Conservation (phyloP, 768 basidiomycete genomes). For the Phanerodontia chrysosporium region DNA sequence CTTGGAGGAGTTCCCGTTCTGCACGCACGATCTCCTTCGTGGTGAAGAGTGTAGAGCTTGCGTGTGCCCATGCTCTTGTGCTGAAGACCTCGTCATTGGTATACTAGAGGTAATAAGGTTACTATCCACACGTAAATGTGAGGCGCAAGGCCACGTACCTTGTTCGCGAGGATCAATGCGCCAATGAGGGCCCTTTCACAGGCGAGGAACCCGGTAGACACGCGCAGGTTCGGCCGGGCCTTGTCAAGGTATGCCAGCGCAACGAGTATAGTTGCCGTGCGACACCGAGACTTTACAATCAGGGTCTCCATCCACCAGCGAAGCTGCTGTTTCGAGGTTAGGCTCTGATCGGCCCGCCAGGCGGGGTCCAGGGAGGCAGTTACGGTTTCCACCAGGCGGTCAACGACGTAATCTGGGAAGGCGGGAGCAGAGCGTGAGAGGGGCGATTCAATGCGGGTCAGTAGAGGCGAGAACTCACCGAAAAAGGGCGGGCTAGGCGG, state of each 20-base stretch:
- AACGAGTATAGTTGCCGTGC: conserved; percentile 20
- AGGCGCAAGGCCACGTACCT: conserved; percentile 20
- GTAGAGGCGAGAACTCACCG: conserved; percentile 5
- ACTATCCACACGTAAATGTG: background rate
- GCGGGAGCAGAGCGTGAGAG: background rate
- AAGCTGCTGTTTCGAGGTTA: conserved; percentile 9
- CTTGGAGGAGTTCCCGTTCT: conserved; percentile 26
- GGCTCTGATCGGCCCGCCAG: background rate
- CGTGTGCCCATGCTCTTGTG: conserved; percentile 43
- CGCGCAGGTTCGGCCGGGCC: conserved; percentile 15
- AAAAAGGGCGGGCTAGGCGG: background rate
- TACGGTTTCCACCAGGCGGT: conserved; percentile 7
- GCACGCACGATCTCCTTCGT: conserved; percentile 23
- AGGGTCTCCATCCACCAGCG: conserved; percentile 12
- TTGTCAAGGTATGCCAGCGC: conserved; percentile 27
- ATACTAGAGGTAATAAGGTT: conserved; percentile 40
- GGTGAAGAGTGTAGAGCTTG: conserved; percentile 18
- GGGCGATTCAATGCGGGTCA: background rate
- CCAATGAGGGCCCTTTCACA: conserved; percentile 41
- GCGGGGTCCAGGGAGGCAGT: conserved; percentile 8
- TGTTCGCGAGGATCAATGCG: conserved; percentile 38
- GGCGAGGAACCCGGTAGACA: conserved; percentile 20
- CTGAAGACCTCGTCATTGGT: conserved; percentile 71
- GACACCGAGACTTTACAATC: conserved; percentile 13
- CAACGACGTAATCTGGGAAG: conserved; percentile 13